Evolutionary conservation across 352 stramenopile genomes (phyloP).

Genomic region (Pythium dissotocum): DNA sequence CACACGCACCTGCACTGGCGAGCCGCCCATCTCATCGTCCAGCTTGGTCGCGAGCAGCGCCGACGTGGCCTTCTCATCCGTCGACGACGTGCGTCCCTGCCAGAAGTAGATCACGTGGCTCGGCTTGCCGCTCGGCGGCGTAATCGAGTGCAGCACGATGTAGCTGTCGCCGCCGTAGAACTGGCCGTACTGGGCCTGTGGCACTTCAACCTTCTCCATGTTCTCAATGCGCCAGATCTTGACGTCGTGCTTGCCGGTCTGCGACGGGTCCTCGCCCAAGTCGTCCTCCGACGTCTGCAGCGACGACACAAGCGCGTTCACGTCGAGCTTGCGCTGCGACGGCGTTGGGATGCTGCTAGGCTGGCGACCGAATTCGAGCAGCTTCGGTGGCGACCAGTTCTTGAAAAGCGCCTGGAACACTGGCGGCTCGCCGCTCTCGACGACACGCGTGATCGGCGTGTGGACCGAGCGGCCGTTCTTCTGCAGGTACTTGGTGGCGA

Average conservation of each 20-base stretch:
- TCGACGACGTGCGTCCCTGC: slow-evolving; percentile 82
- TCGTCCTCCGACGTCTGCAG: slow-evolving; percentile 61
- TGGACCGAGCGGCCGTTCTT: slow-evolving; percentile 49
- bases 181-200: slow-evolving; percentile 79
- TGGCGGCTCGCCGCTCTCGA: slow-evolving; percentile 79
- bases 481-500: slow-evolving; percentile 85
- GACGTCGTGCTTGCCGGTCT: slow-evolving; percentile 76
- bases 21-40: slow-evolving; percentile 83
- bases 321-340: slow-evolving; percentile 53
- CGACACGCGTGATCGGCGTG: slow-evolving; percentile 83
- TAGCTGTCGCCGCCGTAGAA: slow-evolving; percentile 97
- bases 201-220: slow-evolving; percentile 86
- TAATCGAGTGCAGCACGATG: slow-evolving; percentile 90
- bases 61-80: slow-evolving; percentile 86
- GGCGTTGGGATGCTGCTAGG: slow-evolving; percentile 47
- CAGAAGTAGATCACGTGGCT: slow-evolving; percentile 93
- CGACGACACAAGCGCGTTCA: slow-evolving; percentile 55
- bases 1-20: slow-evolving; percentile 85
- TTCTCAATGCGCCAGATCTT: slow-evolving; percentile 92
- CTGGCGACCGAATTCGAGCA: slow-evolving; percentile 67
- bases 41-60: slow-evolving; percentile 70
- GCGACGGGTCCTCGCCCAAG: slow-evolving; percentile 61
- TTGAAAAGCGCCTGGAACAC: slow-evolving; percentile 88
- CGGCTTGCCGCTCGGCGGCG: slow-evolving; percentile 57
- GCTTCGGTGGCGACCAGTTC: slow-evolving; percentile 68